A percentile compares a stretch with the other conserved stretches of the same genome.
phyloP scores from a whole-genome alignment of 768 basidiomycete genomes.

The Kondoa malvinella region DNA sequence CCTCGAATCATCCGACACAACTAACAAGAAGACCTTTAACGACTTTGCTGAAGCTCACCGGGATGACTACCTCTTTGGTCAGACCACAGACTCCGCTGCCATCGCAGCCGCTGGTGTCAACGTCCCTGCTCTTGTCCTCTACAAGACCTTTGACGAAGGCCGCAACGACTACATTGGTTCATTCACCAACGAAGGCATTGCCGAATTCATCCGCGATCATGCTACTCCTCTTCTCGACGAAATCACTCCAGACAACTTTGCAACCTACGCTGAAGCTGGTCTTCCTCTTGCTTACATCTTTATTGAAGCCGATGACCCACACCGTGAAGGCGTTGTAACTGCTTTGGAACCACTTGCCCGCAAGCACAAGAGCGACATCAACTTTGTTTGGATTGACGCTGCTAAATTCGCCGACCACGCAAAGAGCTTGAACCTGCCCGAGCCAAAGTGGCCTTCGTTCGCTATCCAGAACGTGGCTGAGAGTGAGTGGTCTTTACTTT shows the following conservation, averaged over 20 bases:
- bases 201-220: slow-evolving; percentile 41
- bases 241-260: slow-evolving; percentile 87
- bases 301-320: slow-evolving; percentile 53
- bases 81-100: slow-evolving; percentile 48
- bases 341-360: slow-evolving; percentile 58
- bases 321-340: slow-evolving; percentile 50
- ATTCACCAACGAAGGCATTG: slow-evolving; percentile 22
- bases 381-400: slow-evolving; percentile 98
- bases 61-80: slow-evolving; percentile 84
- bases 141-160: slow-evolving; percentile 82
- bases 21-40: slow-evolving; percentile 41
- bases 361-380: slow-evolving; percentile 66
- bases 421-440: slow-evolving; percentile 72
- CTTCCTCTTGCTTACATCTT: slow-evolving; percentile 92
- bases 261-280: slow-evolving; percentile 55
- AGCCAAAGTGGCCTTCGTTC: slow-evolving; percentile 79
- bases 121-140: slow-evolving; percentile 72
- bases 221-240: slow-evolving; percentile 77
- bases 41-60: slow-evolving; percentile 69
- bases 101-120: slow-evolving; percentile 55
- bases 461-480: slow-evolving; percentile 71
- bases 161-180: slow-evolving; percentile 30
- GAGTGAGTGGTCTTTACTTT: slow-evolving; percentile 28
- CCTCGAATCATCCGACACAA: slow-evolving; percentile 48
- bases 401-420: slow-evolving; percentile 89